These are phyloP conservation scores for Blastocystis sp. DNA, from an alignment of 352 stramenopile genomes.

Conservation along the genomic window DNA sequence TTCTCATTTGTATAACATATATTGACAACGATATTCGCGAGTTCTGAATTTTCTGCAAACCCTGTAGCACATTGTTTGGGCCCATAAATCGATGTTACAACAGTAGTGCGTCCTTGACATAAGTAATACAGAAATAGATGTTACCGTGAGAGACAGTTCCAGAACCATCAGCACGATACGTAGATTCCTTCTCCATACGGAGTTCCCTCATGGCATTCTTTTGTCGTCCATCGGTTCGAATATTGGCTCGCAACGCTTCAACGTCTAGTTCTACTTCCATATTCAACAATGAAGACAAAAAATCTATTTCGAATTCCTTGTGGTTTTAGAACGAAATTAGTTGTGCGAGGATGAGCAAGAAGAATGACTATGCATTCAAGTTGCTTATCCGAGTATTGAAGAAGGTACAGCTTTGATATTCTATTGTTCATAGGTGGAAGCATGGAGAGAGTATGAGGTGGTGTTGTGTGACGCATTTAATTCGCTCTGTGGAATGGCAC, in stretches of 20 bases:
- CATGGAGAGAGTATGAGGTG: constrained; percentile 41
- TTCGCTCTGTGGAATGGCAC: not conserved
- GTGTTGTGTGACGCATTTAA: constrained; percentile 37
- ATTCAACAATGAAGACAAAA: not conserved
- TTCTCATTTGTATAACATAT: constrained; percentile 51
- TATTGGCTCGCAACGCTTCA: constrained; percentile 30
- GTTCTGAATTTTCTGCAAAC: not conserved
- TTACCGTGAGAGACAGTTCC: constrained; percentile 8
- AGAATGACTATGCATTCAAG: constrained; percentile 19
- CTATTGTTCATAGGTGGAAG: not conserved
- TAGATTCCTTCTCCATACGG: constrained; percentile 44
- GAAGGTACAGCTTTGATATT: not conserved
- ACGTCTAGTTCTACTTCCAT: constrained; percentile 52
- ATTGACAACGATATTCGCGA: constrained; percentile 13
- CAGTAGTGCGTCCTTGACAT: not conserved
- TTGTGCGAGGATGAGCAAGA: not conserved
- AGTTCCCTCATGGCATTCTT: constrained; percentile 38
- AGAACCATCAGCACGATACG: constrained; percentile 46
- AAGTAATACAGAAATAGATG: not conserved
- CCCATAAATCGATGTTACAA: constrained; percentile 28
- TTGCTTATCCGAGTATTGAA: constrained; percentile 32
- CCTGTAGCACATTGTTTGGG: not conserved
- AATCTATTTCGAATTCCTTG: not conserved
- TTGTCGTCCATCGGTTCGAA: constrained; percentile 24
- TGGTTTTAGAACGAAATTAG: not conserved